These are phyloP conservation scores for Coemansia sp. DNA, from an alignment of 192 early-diverging fungal species.

Conservation along the genomic window DNA sequence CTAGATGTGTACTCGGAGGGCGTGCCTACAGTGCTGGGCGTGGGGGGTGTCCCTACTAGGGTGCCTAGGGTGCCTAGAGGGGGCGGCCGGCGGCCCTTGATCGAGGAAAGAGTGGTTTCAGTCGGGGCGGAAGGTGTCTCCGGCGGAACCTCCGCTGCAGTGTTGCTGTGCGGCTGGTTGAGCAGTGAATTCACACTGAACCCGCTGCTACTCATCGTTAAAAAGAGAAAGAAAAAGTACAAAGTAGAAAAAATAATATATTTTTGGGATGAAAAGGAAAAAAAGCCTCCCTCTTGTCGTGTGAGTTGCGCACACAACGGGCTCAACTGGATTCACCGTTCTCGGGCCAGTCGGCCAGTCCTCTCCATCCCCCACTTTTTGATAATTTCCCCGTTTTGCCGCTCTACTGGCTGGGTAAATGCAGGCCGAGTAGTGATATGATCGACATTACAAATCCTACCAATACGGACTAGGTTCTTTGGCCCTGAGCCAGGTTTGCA, in stretches of 20 bases:
- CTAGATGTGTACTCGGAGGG: not conserved
- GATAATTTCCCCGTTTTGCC: conserved; percentile 2
- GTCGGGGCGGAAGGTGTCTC: not conserved
- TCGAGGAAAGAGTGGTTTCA: not conserved
- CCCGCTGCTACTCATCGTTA: conserved; percentile 9
- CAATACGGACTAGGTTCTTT: not conserved
- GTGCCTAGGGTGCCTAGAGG: not conserved
- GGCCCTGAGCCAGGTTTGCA: not conserved
- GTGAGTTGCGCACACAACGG: not conserved
- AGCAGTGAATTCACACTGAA: conserved; percentile 48
- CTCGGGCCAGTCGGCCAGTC: not conserved
- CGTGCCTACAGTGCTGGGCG: not conserved
- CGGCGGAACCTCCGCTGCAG: conserved; percentile 1
- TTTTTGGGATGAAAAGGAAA: not conserved
- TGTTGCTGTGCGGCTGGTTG: conserved; percentile 15
- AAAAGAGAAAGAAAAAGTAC: conserved; percentile 16
- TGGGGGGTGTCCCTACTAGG: not conserved
- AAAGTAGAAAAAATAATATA: not conserved
- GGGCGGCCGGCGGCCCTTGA: not conserved
- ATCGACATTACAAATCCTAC: not conserved
- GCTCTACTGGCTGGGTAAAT: not conserved
- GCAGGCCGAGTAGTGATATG: not conserved
- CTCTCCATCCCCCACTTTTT: not conserved
- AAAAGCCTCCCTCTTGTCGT: not conserved
- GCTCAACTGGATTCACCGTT: not conserved